Evolutionary conservation across 1,284 basidiomycete genomes (phyloP), one percentile per base, ranked within the genome.

Genomic region (Ganoderma meredithae): DNA sequence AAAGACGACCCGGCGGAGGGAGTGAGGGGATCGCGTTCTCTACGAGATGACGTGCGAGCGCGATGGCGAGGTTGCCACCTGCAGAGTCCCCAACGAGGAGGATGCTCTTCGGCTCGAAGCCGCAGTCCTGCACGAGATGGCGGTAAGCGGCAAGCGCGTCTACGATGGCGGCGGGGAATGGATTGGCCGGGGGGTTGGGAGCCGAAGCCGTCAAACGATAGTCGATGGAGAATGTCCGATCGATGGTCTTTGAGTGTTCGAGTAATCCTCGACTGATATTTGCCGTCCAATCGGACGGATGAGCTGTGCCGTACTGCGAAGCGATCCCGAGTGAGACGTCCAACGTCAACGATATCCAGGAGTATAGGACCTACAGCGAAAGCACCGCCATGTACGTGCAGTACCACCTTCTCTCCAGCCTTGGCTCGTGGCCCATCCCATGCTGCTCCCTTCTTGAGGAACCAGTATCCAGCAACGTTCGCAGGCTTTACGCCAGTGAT

Each of bases 31-130:
- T 72, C 3, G 71, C 68, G 62, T 76, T 72, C 43, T 80, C 76
- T 27, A 74, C 31, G 36, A 81, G 73, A 70, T 88, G 87, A 9
- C 85, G 83, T 8, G 79, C 80, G 41, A 88, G 79, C 0, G 90
- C 89, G 19, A 89, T 80, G 0, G 87, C 88, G n/a, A 93, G 82
- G 75, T 93, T 92, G 13, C 65, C 61, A 2, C 92, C 93, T 0
- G 91, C 91, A n/a, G 88, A 90, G 76, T 94, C 91, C 1, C 92
- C 92, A n/a, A 81, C 83, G 25, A 94, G 61, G 55, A 91, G 81
- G 70, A 94, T 88, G 72, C 87, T 81, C 15, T 76, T 71, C 25
- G 83, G 80, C 6, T 73, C 65, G 64, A 86, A 82, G 0, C 80
- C 79, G 47, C 82, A 75, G 0, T 72, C 72, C 40, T 74, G 69